Conservation (phyloP, 176 grass and related monocot species). For the Leersia perrieri region DNA sequence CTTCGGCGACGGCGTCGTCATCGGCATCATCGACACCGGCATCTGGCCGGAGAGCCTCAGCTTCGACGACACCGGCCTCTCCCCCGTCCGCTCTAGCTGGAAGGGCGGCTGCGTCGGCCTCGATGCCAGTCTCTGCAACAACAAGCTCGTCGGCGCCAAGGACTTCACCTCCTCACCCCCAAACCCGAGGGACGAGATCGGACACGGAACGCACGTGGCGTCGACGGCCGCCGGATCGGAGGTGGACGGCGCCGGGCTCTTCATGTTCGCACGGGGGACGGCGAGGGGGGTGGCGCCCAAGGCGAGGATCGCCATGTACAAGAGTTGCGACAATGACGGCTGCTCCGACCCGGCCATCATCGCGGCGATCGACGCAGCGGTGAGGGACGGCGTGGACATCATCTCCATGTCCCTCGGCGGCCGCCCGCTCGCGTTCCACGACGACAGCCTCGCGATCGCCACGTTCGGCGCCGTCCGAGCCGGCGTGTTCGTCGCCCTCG, state of each 20-base stretch:
- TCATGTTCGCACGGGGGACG: neutral
- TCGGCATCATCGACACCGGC: slow-evolving; percentile 51
- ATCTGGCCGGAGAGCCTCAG: slow-evolving; percentile 51
- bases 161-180: slow-evolving; percentile 43
- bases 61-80: slow-evolving; percentile 31
- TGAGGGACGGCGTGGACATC: slow-evolving; percentile 39
- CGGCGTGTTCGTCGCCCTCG: slow-evolving; percentile 32
- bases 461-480: slow-evolving; percentile 19
- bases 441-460: slow-evolving; percentile 2
- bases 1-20: slow-evolving; percentile 45
- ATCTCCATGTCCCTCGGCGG: slow-evolving; percentile 33
- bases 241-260: slow-evolving; percentile 4
- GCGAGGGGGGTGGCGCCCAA: slow-evolving; percentile 21
- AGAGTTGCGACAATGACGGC: neutral
- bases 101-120: slow-evolving; percentile 34
- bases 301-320: slow-evolving; percentile 37
- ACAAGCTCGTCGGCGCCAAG: slow-evolving; percentile 53
- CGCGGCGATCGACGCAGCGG: slow-evolving; percentile 12
- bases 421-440: neutral
- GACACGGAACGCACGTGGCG: slow-evolving; percentile 39
- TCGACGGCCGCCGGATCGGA: slow-evolving; percentile 27
- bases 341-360: neutral
- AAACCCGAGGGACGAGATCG: slow-evolving; percentile 33
- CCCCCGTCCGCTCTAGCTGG: slow-evolving; percentile 16
- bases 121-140: slow-evolving; percentile 48